Base-by-base conservation (phyloP, 192 early-diverging fungal genomes). In the Lobosporangium transversale region DNA sequence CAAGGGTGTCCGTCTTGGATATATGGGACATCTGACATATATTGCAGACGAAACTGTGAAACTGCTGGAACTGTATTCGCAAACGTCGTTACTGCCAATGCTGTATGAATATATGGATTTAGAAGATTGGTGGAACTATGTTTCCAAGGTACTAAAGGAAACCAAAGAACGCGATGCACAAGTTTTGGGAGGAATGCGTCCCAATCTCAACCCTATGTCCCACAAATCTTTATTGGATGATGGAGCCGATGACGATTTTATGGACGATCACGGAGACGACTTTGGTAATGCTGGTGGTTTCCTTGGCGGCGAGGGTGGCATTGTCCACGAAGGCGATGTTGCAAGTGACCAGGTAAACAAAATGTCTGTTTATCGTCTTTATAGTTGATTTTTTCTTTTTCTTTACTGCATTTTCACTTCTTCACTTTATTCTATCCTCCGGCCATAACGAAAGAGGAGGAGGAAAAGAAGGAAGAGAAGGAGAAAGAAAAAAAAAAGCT, bases 1-100 rank as follows among this genome's bases (percentile, higher is more conserved):
- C 12, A 95, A 96, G 42, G 97, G 97, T 27, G 89, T 93, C 18
- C 89, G 97, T 33, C 84, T 98, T 29, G 98, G 97, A 8, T 98
- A 94, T 76, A 99, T 99, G 98, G 98, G 98, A 14, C 98, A 99
- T 64, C 81, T 98, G 70, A 98, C 95, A 0, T 95, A 95, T 53
- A 97, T 99, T 55, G 89, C 97, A 27, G 98, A 99, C 65, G 98
- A 98, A 68, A 91, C 96, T 1, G 89, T 91, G 52, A 94, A 97
- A 66, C 70, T 98, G 30, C 78, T 96, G 47, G 96, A 98, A 59
- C 88, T 93, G 35, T 76, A 76, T 27, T 59, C 64, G 1, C 73
- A 76, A 18, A 76, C 73, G 17, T 67, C 73, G 1, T 30, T 76
- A 21, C 27, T 76, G 30, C 58, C 59, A 10, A 71, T 42, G 47